These are phyloP conservation scores for Fusarium sterilihyphosum DNA, from an alignment of 2,329 filamentous ascomycete species.

Conservation along the genomic window DNA sequence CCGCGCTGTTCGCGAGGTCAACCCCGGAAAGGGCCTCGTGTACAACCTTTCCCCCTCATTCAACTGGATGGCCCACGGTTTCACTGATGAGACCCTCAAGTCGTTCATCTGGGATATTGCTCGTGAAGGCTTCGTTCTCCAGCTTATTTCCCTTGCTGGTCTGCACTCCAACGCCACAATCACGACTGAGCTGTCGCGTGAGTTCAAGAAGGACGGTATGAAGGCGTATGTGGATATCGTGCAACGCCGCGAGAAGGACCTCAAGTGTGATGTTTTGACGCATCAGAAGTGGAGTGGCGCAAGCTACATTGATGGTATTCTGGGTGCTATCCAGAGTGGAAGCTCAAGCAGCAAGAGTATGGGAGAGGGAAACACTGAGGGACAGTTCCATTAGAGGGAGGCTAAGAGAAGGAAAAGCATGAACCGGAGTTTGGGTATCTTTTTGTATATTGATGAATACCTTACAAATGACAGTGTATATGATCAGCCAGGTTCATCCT, in stretches of 20 bases:
- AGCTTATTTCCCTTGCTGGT: conserved; percentile 74
- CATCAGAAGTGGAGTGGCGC: conserved; percentile 87
- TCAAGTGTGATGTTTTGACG: conserved; percentile 90
- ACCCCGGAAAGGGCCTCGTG: conserved; percentile 87
- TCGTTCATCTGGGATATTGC: conserved; percentile 98
- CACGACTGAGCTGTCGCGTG: conserved; percentile 78
- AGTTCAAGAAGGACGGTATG: conserved; percentile 94
- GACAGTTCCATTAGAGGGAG: conserved; percentile 62
- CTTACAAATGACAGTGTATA: conserved; percentile 26
- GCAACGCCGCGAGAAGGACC: conserved; percentile 88
- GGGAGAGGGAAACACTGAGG: conserved; percentile 93
- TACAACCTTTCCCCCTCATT: conserved; percentile 98
- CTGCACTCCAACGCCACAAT: conserved; percentile 73
- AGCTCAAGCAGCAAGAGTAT: conserved; percentile 91
- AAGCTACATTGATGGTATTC: conserved; percentile 83
- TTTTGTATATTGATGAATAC: conserved; percentile 17
- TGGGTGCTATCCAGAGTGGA: conserved; percentile 90
- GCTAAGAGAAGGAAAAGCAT: conserved; percentile 39
- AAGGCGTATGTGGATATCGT: conserved; percentile 95
- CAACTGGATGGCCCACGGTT: conserved; percentile 98
- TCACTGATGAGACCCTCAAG: conserved; percentile 82
- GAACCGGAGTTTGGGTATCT: conserved; percentile 39
- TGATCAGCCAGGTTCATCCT: conserved; percentile 14
- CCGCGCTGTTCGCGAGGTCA: conserved; percentile 73
- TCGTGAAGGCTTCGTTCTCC: conserved; percentile 80